Evolutionary conservation across 495 filamentous ascomycete species (phyloP).

Genomic region (Parmelia sp.): DNA sequence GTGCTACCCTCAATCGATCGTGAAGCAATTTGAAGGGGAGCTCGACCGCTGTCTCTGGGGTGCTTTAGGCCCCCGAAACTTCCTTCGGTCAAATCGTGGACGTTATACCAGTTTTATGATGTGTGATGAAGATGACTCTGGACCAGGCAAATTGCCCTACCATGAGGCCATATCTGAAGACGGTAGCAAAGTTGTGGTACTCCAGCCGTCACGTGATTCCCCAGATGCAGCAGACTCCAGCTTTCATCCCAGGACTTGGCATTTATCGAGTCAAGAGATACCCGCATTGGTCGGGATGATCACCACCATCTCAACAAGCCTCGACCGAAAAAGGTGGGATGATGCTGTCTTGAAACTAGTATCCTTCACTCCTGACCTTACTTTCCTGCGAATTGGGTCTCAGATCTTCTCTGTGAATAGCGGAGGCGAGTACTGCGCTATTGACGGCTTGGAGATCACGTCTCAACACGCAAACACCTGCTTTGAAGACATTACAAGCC

Average conservation of each 20-base stretch:
- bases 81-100: conserved; percentile 7
- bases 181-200: conserved; percentile 2
- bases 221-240: not conserved
- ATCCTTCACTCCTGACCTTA: conserved; percentile 4
- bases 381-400: conserved; percentile 8
- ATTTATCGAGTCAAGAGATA: not conserved
- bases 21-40: conserved; percentile 4
- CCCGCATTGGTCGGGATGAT: not conserved
- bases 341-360: not conserved
- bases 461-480: not conserved
- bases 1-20: not conserved
- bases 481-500: conserved; percentile 3
- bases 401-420: conserved; percentile 2
- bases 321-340: not conserved
- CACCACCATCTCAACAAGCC: not conserved
- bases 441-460: not conserved
- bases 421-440: not conserved
- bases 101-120: conserved; percentile 18
- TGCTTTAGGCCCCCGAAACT: conserved; percentile 17
- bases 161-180: conserved; percentile 1
- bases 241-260: not conserved
- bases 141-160: not conserved
- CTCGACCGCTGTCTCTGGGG: conserved; percentile 22
- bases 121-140: not conserved
- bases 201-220: not conserved